Conservation (phyloP, 257 asterid genomes). For the Paulownia fortunei region DNA sequence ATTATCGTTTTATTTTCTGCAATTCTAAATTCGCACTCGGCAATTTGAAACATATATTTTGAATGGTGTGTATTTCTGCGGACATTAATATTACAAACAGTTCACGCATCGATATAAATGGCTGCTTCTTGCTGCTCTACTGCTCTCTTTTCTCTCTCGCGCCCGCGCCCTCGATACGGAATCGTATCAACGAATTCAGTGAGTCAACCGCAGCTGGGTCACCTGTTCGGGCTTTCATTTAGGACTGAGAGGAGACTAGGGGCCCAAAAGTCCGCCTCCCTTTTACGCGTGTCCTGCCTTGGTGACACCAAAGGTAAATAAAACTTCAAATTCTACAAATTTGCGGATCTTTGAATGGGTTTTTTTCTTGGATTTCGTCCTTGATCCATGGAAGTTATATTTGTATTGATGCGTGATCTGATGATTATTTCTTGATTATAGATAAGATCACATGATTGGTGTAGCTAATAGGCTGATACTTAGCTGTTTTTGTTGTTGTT, state of each 20-base stretch:
- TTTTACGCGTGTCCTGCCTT: slow-evolving; percentile 48
- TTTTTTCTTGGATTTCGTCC: slow-evolving; percentile 2
- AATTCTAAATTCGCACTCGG: slow-evolving; percentile 13
- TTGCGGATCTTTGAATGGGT: neutral
- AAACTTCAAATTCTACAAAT: too few relatives aligned
- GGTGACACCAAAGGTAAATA: slow-evolving; percentile 56
- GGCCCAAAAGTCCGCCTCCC: slow-evolving; percentile 44
- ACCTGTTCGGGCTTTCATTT: slow-evolving; percentile 41
- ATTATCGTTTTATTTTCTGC: slow-evolving; percentile 22
- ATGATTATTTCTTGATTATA: slow-evolving; percentile 18
- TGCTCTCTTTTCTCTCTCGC: slow-evolving; percentile 36
- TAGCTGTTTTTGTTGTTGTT: neutral
- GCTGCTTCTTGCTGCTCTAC: slow-evolving; percentile 40
- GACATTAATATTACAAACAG: too few relatives aligned
- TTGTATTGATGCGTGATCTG: slow-evolving; percentile 26
- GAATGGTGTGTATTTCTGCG: too few relatives aligned
- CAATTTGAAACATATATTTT: neutral
- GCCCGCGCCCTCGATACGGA: slow-evolving; percentile 30
- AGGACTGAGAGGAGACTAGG: slow-evolving; percentile 37
- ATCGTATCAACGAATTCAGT: slow-evolving; percentile 31
- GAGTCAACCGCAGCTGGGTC: slow-evolving; percentile 39
- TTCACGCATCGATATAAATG: slow-evolving; percentile 45
- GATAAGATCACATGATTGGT: neutral
- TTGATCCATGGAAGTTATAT: neutral
- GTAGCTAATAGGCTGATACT: neutral